Evolutionary conservation across 2,329 filamentous ascomycete genomes (phyloP), one percentile per base, ranked within the genome.

Genomic region (Alternaria gansuensis): DNA sequence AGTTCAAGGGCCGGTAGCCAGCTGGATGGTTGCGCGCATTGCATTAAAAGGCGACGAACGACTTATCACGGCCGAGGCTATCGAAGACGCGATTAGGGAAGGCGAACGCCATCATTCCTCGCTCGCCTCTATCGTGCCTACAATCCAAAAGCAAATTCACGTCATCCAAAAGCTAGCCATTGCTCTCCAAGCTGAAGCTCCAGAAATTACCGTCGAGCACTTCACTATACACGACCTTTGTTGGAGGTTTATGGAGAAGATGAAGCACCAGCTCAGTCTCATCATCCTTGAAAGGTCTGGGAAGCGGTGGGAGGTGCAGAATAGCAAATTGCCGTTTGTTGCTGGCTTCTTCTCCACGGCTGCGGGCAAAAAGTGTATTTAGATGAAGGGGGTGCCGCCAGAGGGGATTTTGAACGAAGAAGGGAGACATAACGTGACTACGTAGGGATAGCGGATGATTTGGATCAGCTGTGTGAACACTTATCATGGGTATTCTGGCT

Each of bases 291-390:
- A n/a, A 14, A 17, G 17, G 29, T 44, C 48, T 28, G 24, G 33
- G 1, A 50, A 37, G 3, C 31, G 29, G 24, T 51, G 26, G 48
- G 48, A 39, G 8, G 36, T 26, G 17, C 50, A 53, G 1, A 45
- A 53, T 10, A 28, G 33, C 8, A 28, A 36, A n/a, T 10, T 53
- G 23, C 29, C 40, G 10, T 53, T 45, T 24, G 23, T 53, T 36
- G 40, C 29, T 53, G 51, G 29, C 29, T 53, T 36, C 11, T 29
- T 46, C 11, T 54, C 33, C 10, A 54, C 31, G 8, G 40, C 41
- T 0, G 51, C 41, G 11, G 41, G 31, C 0, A 54, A 24, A 8
- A 28, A 37, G 1, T 14, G 39, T 39, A 37, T 54, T 4, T 33
- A 54, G 26, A 54, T 24, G 3, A 36, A 37, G n/a, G 41, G 21